Evolutionary conservation across 305 asterid species (phyloP).

Genomic region (Plantago coronopus): DNA sequence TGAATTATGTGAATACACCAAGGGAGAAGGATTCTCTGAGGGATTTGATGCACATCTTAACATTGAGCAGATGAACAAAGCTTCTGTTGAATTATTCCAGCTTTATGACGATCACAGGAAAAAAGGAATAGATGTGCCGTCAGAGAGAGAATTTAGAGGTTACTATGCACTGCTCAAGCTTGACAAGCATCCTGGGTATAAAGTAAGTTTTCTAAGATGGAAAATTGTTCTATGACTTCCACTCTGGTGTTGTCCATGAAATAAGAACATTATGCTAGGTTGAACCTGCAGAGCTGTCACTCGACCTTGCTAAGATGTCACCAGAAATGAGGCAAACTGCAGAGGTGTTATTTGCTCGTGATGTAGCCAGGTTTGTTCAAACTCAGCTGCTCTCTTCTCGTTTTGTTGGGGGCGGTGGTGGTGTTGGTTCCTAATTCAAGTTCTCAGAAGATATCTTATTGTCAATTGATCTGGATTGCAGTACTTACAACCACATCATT

Average conservation of each 20-base stretch:
- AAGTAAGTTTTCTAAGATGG: slow-evolving; percentile 60
- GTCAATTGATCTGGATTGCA: slow-evolving; percentile 10
- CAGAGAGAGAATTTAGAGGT: slow-evolving; percentile 96
- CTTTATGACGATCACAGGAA: slow-evolving; percentile 93
- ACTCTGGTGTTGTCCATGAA: slow-evolving; percentile 34
- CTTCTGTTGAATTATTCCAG: slow-evolving; percentile 93
- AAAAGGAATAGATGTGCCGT: slow-evolving; percentile 69
- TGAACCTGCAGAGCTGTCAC: slow-evolving; percentile 99
- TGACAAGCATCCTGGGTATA: slow-evolving; percentile 99
- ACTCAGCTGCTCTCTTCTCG: slow-evolving; percentile 14
- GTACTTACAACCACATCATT: slow-evolving; percentile 19
- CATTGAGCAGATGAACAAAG: slow-evolving; percentile 99
- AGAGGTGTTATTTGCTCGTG: slow-evolving; percentile 89
- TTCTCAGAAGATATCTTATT: not conserved
- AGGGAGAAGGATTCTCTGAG: slow-evolving; percentile 98
- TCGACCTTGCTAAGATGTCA: slow-evolving; percentile 98
- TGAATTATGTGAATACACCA: slow-evolving; percentile 90
- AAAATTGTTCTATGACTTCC: slow-evolving; percentile 28
- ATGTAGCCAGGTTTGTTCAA: slow-evolving; percentile 80
- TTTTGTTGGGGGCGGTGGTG: slow-evolving; percentile 1
- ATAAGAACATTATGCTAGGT: slow-evolving; percentile 76
- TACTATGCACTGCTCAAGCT: slow-evolving; percentile 99
- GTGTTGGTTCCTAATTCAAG: not conserved
- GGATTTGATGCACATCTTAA: slow-evolving; percentile 99
- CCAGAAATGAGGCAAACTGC: slow-evolving; percentile 88